Conservation (phyloP, 2,329 filamentous ascomycete genomes). For the Blumeria graminis region DNA sequence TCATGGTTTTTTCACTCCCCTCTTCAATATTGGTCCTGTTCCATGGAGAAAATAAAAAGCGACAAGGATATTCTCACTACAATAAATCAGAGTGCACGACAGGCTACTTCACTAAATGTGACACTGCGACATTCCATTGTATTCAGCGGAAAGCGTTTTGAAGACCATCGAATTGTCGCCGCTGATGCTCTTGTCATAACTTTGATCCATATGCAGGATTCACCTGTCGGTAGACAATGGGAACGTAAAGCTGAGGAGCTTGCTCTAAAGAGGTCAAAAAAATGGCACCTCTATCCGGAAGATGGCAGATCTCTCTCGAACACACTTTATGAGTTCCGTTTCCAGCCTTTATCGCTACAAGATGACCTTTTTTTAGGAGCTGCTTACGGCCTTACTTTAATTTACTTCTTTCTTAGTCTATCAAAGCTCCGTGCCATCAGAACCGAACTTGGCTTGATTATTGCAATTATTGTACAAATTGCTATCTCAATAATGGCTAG, state of each 20-base stretch:
- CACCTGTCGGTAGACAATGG: constrained; percentile 41
- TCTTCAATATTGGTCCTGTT: constrained; percentile 57
- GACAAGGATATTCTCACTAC: constrained; percentile 43
- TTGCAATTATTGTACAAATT: constrained; percentile 47
- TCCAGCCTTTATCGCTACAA: constrained; percentile 43
- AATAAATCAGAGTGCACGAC: constrained; percentile 38
- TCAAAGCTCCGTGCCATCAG: constrained; percentile 51
- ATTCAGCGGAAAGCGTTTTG: constrained; percentile 58
- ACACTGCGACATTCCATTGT: constrained; percentile 57
- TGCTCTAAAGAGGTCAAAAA: constrained; percentile 21
- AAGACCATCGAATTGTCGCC: constrained; percentile 39
- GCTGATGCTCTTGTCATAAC: constrained; percentile 62
- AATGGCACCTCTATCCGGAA: constrained; percentile 41
- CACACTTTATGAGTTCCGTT: constrained; percentile 55
- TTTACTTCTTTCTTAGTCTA: constrained; percentile 43
- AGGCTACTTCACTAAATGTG: constrained; percentile 44
- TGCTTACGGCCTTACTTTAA: constrained; percentile 36
- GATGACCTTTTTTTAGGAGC: constrained; percentile 39
- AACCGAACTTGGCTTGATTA: constrained; percentile 45
- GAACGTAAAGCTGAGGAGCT: constrained; percentile 31
- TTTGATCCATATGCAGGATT: constrained; percentile 41
- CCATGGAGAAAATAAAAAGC: constrained; percentile 26
- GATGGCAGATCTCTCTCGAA: constrained; percentile 28
- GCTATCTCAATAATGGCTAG: constrained; percentile 51
- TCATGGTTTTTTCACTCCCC: constrained; percentile 69